These are phyloP conservation scores for Corynespora cassiicola DNA, from an alignment of 2,329 filamentous ascomycete genomes.

Conservation along the genomic window DNA sequence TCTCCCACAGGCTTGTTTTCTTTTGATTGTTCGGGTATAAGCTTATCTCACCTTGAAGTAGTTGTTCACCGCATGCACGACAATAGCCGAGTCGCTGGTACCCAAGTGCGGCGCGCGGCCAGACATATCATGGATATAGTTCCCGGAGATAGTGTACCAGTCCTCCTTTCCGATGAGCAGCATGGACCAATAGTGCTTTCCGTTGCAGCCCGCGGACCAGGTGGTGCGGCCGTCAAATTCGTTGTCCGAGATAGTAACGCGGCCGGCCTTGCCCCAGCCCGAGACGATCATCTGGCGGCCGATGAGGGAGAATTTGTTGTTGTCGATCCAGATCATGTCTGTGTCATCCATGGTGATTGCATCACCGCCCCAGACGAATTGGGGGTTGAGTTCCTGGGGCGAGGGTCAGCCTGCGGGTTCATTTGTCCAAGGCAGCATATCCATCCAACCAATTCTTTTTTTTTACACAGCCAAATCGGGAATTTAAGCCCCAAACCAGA, in stretches of 20 bases:
- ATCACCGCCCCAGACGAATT: conserved; percentile 48
- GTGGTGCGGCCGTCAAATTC: conserved; percentile 23
- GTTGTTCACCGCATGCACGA: conserved; percentile 25
- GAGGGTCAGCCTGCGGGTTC: no score
- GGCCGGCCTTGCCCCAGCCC: conserved; percentile 12
- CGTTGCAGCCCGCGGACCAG: conserved; percentile 22
- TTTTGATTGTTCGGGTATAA: no score
- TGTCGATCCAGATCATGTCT: conserved; percentile 43
- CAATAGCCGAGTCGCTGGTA: conserved; percentile 8
- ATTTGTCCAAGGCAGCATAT: no score
- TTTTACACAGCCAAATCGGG: no score
- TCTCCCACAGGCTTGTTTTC: no score
- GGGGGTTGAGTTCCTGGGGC: no score
- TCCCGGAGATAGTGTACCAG: conserved; percentile 19
- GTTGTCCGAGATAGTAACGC: conserved; percentile 25
- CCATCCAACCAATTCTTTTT: no score
- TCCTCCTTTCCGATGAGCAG: conserved; percentile 19
- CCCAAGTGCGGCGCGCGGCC: conserved; percentile 22
- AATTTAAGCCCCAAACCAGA: no score
- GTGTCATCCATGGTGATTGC: conserved; percentile 39
- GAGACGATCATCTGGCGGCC: conserved; percentile 21
- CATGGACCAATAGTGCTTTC: conserved; percentile 24
- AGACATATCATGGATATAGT: conserved; percentile 25
- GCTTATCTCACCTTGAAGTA: no score
- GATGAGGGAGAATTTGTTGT: conserved; percentile 21